Evolutionary conservation across 2,329 filamentous ascomycete genomes (phyloP).

Genomic region (Tolypocladium inflatum): DNA sequence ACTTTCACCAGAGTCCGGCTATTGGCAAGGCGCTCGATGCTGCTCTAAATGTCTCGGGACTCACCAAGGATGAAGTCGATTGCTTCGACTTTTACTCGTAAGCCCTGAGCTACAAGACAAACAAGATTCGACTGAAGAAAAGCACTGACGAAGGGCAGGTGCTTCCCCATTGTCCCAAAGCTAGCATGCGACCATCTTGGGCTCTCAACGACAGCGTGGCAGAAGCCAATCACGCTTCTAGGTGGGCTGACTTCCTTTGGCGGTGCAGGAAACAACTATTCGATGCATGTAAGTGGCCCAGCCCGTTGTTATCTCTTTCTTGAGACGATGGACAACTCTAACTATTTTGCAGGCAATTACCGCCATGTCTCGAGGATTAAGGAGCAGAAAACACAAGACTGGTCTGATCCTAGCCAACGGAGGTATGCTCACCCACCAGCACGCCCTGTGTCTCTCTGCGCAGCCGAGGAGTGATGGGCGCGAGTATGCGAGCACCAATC

Average conservation of each 20-base stretch:
- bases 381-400: constrained; percentile 31
- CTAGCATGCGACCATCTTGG: constrained; percentile 51
- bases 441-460: constrained; percentile 48
- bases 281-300: constrained; percentile 45
- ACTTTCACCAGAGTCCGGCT: constrained; percentile 47
- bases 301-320: neutral
- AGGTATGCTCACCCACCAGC: constrained; percentile 55
- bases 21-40: constrained; percentile 49
- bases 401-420: constrained; percentile 58
- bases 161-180: constrained; percentile 62
- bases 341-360: constrained; percentile 26
- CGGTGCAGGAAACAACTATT: constrained; percentile 63
- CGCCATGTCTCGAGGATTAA: constrained; percentile 44
- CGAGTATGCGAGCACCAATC: constrained; percentile 8
- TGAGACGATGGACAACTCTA: neutral
- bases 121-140: neutral
- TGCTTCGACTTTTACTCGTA: constrained; percentile 55
- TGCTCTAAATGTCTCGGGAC: constrained; percentile 35
- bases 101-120: neutral
- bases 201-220: constrained; percentile 32
- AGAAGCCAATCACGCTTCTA: constrained; percentile 49
- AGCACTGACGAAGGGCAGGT: constrained; percentile 28
- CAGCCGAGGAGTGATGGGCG: constrained; percentile 17
- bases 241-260: constrained; percentile 61
- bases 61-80: constrained; percentile 43